A percentile compares a stretch with the other conserved stretches of the same genome.
phyloP scores from a whole-genome alignment of 768 basidiomycete species.

The Leccinellum rugosiceps region DNA sequence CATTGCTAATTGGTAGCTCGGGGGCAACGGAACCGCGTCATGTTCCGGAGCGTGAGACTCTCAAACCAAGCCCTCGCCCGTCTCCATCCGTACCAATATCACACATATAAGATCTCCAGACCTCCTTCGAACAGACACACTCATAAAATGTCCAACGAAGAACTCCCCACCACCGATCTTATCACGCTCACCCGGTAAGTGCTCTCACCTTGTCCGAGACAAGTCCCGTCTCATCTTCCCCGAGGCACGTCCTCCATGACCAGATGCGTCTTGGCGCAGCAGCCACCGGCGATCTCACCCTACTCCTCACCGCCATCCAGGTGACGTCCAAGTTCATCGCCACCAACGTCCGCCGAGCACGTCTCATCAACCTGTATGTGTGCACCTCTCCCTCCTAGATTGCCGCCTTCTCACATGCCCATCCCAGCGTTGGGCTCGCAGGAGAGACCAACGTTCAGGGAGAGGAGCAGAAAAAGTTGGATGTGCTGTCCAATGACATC shows the following conservation, averaged over 20 bases:
- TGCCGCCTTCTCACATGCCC: neutral
- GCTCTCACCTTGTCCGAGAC: neutral
- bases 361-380: constrained; percentile 92
- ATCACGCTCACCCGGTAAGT: constrained; percentile 89
- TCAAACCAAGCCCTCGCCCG: constrained; percentile 10
- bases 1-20: constrained; percentile 10
- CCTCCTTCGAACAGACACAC: neutral
- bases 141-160: constrained; percentile 42
- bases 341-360: constrained; percentile 94
- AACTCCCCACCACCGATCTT: constrained; percentile 78
- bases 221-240: constrained; percentile 2
- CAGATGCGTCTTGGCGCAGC: constrained; percentile 77
- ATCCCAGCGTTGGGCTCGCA: constrained; percentile 89
- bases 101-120: constrained; percentile 7
- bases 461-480: constrained; percentile 99
- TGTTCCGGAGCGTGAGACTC: constrained; percentile 29
- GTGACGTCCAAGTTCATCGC: constrained; percentile 97
- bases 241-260: constrained; percentile 83
- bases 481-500: constrained; percentile 97
- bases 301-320: constrained; percentile 94
- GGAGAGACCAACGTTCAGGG: constrained; percentile 97
- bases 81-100: constrained; percentile 19
- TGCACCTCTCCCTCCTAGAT: constrained; percentile 8
- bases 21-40: constrained; percentile 2
- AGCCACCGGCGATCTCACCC: constrained; percentile 91